Evolutionary conservation across 1,284 basidiomycete genomes (phyloP), one percentile per base, ranked within the genome.

Genomic region (Naganishia sp.): DNA sequence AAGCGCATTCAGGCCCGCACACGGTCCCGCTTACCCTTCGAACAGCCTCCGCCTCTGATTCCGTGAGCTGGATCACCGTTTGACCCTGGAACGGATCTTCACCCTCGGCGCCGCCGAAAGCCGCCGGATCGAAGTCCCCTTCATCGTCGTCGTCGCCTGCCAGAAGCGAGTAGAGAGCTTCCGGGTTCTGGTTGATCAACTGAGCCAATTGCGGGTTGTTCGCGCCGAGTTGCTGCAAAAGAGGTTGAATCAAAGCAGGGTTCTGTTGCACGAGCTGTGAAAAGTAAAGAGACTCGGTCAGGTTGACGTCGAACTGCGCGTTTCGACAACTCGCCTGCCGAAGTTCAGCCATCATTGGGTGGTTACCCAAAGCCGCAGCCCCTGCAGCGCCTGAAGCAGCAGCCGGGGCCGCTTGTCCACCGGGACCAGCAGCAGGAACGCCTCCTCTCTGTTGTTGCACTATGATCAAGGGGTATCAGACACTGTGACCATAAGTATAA

Each of bases 11-110:
- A 21, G n/a, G 35, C 28, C 17, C 25, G 50, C 10, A n/a, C 28
- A 6, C 9, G 10, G 7, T 31, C 18, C 17, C n/a, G 83, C 88
- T 77, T 78, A 92, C 92, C 73, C 94, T 83, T 77, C 88, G 85
- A 70, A 97, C 94, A 6, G 93, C 91, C 56, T 85, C 90, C 62
- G 85, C 83, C 79, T 97, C 94, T 69, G 94, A 91, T 54, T 85
- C 83, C 6, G 92, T 94, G 66, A 81, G 69, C 65, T 87, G 85
- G 69, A 95, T 81, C 11, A 90, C 85, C 57, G 88, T 87, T 1
- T 84, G 82, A 65, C 86, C 87, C 42, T 85, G 72, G 47, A 51
- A 61, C 5, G 68, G 72, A 1, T 71, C 79, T 3, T 78, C 85
- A 1, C 82, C 85, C 15, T 81, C 85, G 23, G 80, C 83, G 13